Evolutionary conservation across 495 filamentous ascomycete genomes (phyloP).

Genomic region (Entonaema liquescens): DNA sequence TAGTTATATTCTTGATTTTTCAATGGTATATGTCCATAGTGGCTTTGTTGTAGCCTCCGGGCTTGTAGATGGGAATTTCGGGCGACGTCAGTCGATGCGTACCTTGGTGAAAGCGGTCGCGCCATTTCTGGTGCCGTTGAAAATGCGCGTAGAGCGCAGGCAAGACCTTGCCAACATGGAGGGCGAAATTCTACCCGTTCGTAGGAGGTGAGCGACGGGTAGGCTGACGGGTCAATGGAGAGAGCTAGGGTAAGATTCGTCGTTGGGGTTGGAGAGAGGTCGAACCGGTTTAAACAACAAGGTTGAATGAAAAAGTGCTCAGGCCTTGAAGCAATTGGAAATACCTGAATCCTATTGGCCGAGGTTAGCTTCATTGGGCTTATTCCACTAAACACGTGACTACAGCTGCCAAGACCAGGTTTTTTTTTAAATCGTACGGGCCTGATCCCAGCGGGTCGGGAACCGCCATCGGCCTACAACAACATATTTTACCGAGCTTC

Average conservation of each 20-base stretch:
- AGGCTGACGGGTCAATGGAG: constrained; percentile 40
- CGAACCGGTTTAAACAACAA: constrained; percentile 36
- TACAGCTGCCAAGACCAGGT: constrained; percentile 5
- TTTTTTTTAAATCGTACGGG: constrained; percentile 7
- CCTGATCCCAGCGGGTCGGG: background rate
- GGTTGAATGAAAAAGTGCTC: constrained; percentile 49
- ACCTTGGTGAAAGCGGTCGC: constrained; percentile 68
- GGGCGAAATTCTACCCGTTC: constrained; percentile 59
- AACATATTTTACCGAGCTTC: background rate
- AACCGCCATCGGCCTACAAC: background rate
- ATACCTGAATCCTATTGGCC: constrained; percentile 43
- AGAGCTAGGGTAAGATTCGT: constrained; percentile 34
- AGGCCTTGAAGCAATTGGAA: constrained; percentile 50
- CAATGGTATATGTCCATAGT: constrained; percentile 22
- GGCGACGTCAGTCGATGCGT: constrained; percentile 44
- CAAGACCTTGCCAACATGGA: constrained; percentile 88
- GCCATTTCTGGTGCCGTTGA: constrained; percentile 73
- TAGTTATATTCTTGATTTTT: constrained; percentile 39
- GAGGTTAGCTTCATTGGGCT: constrained; percentile 16
- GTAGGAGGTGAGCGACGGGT: constrained; percentile 48
- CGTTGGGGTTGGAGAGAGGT: constrained; percentile 44
- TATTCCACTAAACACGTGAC: constrained; percentile 29
- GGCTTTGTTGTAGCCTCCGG: constrained; percentile 17
- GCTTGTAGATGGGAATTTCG: constrained; percentile 8
- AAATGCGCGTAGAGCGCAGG: constrained; percentile 79